Evolutionary conservation across 2,329 filamentous ascomycete species (phyloP).

Genomic region (Clarireedia homoeocarpa): DNA sequence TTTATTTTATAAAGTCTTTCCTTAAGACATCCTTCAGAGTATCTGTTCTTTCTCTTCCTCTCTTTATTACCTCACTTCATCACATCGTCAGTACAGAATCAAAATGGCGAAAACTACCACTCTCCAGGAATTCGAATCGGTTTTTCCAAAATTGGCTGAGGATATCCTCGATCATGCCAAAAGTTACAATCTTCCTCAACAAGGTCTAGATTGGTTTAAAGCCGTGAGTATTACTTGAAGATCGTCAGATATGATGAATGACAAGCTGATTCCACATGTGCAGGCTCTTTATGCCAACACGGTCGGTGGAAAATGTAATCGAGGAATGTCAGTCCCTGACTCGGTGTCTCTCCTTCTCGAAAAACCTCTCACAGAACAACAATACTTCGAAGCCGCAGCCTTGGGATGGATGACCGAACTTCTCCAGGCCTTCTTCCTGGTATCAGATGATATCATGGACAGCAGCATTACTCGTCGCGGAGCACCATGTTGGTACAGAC

Average conservation of each 20-base stretch:
- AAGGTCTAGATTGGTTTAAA: conserved; percentile 81
- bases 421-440: conserved; percentile 97
- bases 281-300: conserved; percentile 81
- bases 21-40: neutral
- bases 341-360: conserved; percentile 73
- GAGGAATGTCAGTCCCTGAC: conserved; percentile 95
- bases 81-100: neutral
- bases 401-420: conserved; percentile 98
- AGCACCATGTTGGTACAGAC: conserved; percentile 92
- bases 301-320: conserved; percentile 94
- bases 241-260: neutral
- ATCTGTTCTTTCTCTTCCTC: neutral
- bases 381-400: conserved; percentile 82
- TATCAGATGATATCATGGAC: conserved; percentile 99
- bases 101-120: conserved; percentile 64
- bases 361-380: conserved; percentile 62
- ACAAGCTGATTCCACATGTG: conserved; percentile 5
- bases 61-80: neutral
- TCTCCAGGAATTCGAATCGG: conserved; percentile 77
- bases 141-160: conserved; percentile 80
- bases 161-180: conserved; percentile 73
- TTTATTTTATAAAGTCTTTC: neutral
- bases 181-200: conserved; percentile 73
- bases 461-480: conserved; percentile 88
- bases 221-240: conserved; percentile 15